Percentiles rank a stretch among this genome's conserved stretches.
These are phyloP conservation scores for Spathaspora girioi DNA, from an alignment of 805 yeast species.

Conservation along the genomic window DNA sequence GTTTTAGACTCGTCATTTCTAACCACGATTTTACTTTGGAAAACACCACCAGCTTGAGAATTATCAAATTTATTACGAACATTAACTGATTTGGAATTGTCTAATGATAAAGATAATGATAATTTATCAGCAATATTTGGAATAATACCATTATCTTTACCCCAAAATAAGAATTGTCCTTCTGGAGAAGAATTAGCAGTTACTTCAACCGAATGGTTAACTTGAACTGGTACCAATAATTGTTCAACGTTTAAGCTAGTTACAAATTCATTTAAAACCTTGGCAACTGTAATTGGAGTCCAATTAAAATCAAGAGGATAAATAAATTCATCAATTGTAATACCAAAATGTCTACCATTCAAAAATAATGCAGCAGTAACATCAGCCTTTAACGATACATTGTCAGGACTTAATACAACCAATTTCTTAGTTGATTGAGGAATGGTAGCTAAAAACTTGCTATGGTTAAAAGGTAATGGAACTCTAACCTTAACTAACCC, in stretches of 20 bases:
- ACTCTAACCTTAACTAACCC: conserved; percentile 73
- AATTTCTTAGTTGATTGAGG: conserved; percentile 58
- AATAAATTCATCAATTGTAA: conserved; percentile 47
- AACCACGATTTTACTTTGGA: conserved; percentile 61
- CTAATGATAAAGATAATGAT: conserved; percentile 67
- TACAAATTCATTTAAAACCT: conserved; percentile 45
- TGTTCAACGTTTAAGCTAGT: conserved; percentile 22
- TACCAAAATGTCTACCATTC: conserved; percentile 36
- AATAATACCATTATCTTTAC: conserved; percentile 58
- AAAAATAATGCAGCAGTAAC: conserved; percentile 68
- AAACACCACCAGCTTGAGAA: conserved; percentile 65
- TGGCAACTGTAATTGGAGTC: conserved; percentile 51
- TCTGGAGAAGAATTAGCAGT: conserved; percentile 41
- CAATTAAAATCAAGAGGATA: conserved; percentile 52
- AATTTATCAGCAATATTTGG: conserved; percentile 58
- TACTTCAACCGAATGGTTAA: conserved; percentile 10
- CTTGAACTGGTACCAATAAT: conserved; percentile 17
- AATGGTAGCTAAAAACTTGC: conserved; percentile 53
- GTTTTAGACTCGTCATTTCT: conserved; percentile 7
- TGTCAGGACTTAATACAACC: conserved; percentile 47
- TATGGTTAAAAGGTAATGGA: conserved; percentile 74
- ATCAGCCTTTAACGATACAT: conserved; percentile 56
- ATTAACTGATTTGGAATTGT: conserved; percentile 47
- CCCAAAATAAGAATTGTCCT: conserved; percentile 58
- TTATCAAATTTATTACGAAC: conserved; percentile 73